Base-by-base conservation (phyloP, 805 yeast species). In the Wickerhamiella occidentalis region DNA sequence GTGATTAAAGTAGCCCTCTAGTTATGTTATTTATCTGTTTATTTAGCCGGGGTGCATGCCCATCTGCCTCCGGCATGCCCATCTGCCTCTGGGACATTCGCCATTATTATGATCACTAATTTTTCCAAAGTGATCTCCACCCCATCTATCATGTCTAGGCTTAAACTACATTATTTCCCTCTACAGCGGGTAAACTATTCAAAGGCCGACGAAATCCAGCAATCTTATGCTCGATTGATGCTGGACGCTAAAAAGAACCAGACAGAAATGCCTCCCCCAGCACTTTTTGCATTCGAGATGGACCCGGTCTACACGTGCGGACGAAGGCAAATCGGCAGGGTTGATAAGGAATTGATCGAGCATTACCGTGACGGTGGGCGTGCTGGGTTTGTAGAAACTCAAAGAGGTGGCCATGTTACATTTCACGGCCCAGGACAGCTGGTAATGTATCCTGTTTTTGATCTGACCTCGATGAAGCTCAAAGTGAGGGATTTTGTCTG, bases 391-490 rank as follows among this genome's bases (percentile, higher is more conserved):
- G 74, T 80, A n/a, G 90, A 85, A 58, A 75, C 92, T 0, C 78
- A 78, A 48, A 70, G 99, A 53, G 99, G 99, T 13, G 99, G 99
- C 0, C 94, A 92, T 62, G 78, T 92, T 1, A 92, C 98, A 0
- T 92, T 85, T 71, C 99, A 92, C 67, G 97, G 97, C 0, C 83
- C 92, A 1, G 98, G 98, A 0, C 99, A 92, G 64, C 61, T 86
- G 35, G 95, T 88, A 1, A 78, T 85, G 4, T 92, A 90, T 60
- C 80, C 92, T 9, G 73, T 92, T 1, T 48, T 84, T 26, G 88
- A 92, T 62, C 68, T 92, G 48, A 72, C 74, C 54, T 72, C 75
- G 28, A 82, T 83, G 57, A 59, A 69, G 45, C 66, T 83, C 43
- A 70, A 80, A 0, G 77, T 82, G 1, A 72, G 78, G 54, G 81